Base-by-base conservation (phyloP, 1,284 basidiomycete species). In the Puccinia coronata region DNA sequence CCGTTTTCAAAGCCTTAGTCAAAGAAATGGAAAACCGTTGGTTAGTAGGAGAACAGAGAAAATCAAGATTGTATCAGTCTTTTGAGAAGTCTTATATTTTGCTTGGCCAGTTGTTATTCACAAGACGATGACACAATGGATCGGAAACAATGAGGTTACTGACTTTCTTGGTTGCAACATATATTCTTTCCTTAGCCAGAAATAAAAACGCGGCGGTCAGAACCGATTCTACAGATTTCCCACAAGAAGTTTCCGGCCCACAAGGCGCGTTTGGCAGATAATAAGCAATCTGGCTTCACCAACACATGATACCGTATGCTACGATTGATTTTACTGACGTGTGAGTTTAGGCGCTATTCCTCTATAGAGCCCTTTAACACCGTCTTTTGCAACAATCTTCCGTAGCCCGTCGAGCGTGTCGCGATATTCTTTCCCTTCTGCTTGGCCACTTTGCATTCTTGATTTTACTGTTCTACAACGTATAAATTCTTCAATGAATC, bases 381-480 rank as follows among this genome's bases (percentile, higher is more conserved):
- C 79, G 12, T 80, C 79, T 43, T 80, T 80, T n/a, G 70, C 71
- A 4, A 73, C 70, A 49, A 80, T 80, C 23, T 80, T 70, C 6
- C 57, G 70, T 16, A 80, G 57, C 36, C 79, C 79, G 51, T 80
- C 79, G 12, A 61, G 63, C 0, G 79, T 73, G 16, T 65, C 71
- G 82, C 89, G 91, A 86, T 94, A 93, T 71, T 89, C 89, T 75
- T 88, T 87, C 6, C 91, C 90, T 81, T 88, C 87, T 34, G 88
- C 88, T 34, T 91, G 89, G 28, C 92, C 93, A 1, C 92, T 91
- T 86, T 95, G 93, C 76, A 94, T 87, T 65, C 93, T 89, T 82
- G 91, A 93, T 87, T 95, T 94, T 73, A 94, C 89, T 69, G 93
- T 93, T 76, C 61, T 28, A n/a, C 12, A 81, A 55, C 82, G 47